Percentiles rank a stretch among this genome's conserved stretches.
These are phyloP conservation scores for Xylariaceae sp. DNA, from an alignment of 2,329 filamentous ascomycete genomes.

Conservation along the genomic window DNA sequence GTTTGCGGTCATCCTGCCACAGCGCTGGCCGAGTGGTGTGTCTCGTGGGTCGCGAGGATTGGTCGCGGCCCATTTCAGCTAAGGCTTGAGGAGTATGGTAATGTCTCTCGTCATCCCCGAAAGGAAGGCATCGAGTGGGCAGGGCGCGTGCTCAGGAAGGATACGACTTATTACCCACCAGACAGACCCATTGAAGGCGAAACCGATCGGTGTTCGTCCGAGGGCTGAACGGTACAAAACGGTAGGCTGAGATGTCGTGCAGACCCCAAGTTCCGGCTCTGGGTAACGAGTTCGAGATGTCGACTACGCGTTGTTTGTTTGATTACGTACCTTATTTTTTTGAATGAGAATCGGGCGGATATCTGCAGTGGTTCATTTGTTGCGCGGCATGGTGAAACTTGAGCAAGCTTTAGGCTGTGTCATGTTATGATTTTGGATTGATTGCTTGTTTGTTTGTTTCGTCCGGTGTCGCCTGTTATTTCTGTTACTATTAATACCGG, in stretches of 20 bases:
- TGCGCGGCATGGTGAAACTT: slow-evolving; percentile 1
- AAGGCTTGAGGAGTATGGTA: slow-evolving; percentile 20
- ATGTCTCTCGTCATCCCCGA: slow-evolving; percentile 32
- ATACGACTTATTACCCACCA: slow-evolving; percentile 5
- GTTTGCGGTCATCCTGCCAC: slow-evolving; percentile 38
- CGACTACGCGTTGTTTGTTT: no score
- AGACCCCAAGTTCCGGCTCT: slow-evolving; percentile 19
- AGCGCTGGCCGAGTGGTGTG: slow-evolving; percentile 34
- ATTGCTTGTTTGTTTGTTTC: no score
- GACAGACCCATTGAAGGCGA: slow-evolving; percentile 4
- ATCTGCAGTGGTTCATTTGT: slow-evolving; percentile 2
- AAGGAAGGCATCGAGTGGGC: slow-evolving; percentile 21
- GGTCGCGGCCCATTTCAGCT: slow-evolving; percentile 30
- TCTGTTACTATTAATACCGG: slow-evolving; percentile 10
- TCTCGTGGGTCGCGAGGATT: slow-evolving; percentile 41
- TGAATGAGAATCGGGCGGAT: slow-evolving; percentile 5
- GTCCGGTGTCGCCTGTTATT: slow-evolving; percentile 4
- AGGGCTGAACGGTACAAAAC: slow-evolving; percentile 20
- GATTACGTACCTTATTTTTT: no score
- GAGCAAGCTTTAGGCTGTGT: slow-evolving; percentile 1
- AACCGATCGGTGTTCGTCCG: slow-evolving; percentile 20
- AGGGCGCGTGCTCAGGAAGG: slow-evolving; percentile 5
- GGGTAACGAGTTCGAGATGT: slow-evolving; percentile 20
- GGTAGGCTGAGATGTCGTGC: slow-evolving; percentile 12
- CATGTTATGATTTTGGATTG: no score